phyloP scores from a whole-genome alignment of 192 early-diverging fungal species.

The Gamsiella multidivaricata region DNA sequence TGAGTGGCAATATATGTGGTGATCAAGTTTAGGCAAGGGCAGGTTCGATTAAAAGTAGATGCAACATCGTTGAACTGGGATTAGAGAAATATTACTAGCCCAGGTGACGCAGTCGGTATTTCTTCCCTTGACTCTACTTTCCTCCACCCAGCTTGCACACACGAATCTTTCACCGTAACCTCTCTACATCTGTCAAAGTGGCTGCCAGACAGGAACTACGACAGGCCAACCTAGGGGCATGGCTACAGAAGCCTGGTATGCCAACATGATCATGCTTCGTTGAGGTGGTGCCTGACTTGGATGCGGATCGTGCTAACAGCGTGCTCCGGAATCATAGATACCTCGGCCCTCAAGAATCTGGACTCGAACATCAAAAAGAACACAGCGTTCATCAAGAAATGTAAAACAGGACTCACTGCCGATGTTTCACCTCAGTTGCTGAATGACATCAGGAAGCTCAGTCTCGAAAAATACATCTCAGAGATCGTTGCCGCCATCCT shows the following conservation, averaged over 20 bases:
- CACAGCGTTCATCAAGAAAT: constrained; percentile 95
- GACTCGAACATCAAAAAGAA: constrained; percentile 99
- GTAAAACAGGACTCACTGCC: constrained; percentile 74
- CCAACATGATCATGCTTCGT: too few species aligned
- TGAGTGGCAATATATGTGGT: not conserved
- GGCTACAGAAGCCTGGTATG: constrained; percentile 48
- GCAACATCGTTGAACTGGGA: constrained; percentile 1
- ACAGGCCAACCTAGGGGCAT: constrained; percentile 47
- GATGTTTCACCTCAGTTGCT: constrained; percentile 76
- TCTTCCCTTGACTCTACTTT: not conserved
- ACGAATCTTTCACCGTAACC: too few species aligned
- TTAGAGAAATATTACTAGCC: too few species aligned
- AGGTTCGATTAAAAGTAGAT: not conserved
- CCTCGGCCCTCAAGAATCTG: constrained; percentile 66
- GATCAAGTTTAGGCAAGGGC: constrained; percentile 1
- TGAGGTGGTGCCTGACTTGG: too few species aligned
- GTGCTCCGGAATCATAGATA: too few species aligned
- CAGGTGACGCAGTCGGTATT: too few species aligned
- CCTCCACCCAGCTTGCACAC: not conserved
- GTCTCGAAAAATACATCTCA: constrained; percentile 96
- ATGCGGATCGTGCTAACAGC: too few species aligned
- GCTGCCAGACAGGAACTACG: constrained; percentile 43
- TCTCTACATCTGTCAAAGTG: constrained; percentile 35
- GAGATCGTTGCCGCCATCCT: constrained; percentile 88
- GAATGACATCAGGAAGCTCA: constrained; percentile 84